Evolutionary conservation across 78 protist genomes (phyloP).

Genomic region (Mastigamoeba balamuthi): DNA sequence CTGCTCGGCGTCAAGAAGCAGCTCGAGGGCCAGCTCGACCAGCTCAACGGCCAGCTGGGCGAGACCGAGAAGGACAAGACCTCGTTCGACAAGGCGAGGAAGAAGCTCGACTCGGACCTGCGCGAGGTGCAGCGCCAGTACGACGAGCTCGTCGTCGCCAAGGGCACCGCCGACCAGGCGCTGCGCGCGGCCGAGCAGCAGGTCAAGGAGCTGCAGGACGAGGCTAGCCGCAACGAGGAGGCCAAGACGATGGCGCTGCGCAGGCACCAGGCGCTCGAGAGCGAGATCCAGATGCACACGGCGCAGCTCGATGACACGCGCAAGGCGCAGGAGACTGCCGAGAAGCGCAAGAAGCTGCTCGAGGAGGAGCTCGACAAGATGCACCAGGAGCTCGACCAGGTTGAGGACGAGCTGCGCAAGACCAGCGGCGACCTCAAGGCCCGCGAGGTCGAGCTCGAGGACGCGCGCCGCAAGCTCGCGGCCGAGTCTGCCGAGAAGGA

Average conservation of each 20-base stretch:
- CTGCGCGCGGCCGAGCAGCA: conserved; percentile 22
- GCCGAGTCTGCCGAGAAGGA: conserved; percentile 24
- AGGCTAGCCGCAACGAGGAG: too few relatives aligned
- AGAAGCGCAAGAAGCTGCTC: conserved; percentile 37
- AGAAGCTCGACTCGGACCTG: conserved; percentile 3
- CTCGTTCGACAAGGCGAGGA: conserved; percentile 42
- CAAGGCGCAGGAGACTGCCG: conserved; percentile 25
- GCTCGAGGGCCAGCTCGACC: background rate
- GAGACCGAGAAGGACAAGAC: conserved; percentile 25
- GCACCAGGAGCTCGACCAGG: conserved; percentile 32
- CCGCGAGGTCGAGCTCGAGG: conserved; percentile 38
- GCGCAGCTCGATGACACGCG: conserved; percentile 18
- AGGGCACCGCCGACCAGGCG: conserved; percentile 38
- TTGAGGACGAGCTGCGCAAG: conserved; percentile 33
- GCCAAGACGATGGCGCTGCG: too few relatives aligned
- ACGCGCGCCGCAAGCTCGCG: conserved; percentile 1
- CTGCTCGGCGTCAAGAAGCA: background rate
- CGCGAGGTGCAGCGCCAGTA: background rate
- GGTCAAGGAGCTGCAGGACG: conserved; percentile 37
- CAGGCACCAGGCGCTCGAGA: conserved; percentile 20
- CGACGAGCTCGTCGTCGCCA: conserved; percentile 25
- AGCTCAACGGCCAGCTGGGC: background rate
- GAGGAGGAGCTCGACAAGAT: conserved; percentile 50
- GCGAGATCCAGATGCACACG: conserved; percentile 32
- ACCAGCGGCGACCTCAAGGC: background rate